Evolutionary conservation across 2,329 filamentous ascomycete species (phyloP).

Genomic region (Talaromyces sp.): DNA sequence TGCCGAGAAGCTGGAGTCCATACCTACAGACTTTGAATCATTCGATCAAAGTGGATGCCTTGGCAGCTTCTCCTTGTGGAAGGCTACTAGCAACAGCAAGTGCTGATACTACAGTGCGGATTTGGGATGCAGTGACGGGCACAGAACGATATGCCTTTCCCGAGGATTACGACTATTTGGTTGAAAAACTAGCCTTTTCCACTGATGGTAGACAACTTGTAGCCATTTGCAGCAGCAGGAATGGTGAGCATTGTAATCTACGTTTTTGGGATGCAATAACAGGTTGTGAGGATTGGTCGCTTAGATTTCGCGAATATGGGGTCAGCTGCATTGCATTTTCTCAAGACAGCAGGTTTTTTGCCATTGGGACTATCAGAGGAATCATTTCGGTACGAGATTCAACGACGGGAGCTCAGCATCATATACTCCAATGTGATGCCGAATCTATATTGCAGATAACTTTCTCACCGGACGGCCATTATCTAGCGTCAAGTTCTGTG

Average conservation of each 20-base stretch:
- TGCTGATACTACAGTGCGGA: not conserved
- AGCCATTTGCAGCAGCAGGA: not conserved
- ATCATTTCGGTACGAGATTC: not conserved
- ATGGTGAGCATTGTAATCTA: not conserved
- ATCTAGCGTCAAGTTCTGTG: not conserved
- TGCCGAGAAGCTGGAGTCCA: not conserved
- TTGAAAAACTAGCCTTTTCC: not conserved
- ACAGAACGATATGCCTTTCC: not conserved
- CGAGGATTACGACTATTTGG: not conserved
- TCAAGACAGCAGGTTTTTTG: not conserved
- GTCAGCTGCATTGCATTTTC: not conserved
- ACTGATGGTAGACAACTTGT: not conserved
- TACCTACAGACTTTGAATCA: not conserved
- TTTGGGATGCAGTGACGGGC: not conserved
- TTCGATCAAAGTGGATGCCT: not conserved
- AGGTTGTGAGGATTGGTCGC: not conserved
- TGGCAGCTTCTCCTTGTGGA: not conserved
- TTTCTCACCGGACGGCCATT: not conserved
- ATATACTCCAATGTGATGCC: not conserved
- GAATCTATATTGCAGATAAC: not conserved
- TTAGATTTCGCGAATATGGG: not conserved
- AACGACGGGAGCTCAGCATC: not conserved
- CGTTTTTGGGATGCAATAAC: not conserved
- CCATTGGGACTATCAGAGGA: not conserved
- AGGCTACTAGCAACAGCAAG: not conserved